Percentiles rank a stretch among this genome's conserved stretches.
Evolutionary conservation across 73 alveolate species (phyloP).

Genomic region (Paramecium tetraurelia): DNA sequence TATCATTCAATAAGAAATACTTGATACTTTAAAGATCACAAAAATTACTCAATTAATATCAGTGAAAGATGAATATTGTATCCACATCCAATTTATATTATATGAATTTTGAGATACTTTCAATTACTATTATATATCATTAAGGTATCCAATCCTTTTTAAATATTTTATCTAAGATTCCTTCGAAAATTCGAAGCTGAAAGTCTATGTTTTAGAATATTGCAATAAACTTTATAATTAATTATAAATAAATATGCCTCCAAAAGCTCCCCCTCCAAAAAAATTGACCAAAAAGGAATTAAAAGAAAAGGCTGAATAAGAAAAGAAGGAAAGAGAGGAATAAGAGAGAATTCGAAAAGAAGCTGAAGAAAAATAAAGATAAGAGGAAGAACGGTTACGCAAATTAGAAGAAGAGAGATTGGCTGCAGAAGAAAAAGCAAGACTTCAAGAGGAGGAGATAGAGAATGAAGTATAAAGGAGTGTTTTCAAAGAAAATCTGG

Average conservation of each 20-base stretch:
- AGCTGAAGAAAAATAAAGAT: constrained; percentile 64
- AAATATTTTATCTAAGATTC: no score
- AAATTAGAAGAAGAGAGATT: constrained; percentile 68
- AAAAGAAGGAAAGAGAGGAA: constrained; percentile 63
- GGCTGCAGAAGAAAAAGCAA: constrained; percentile 69
- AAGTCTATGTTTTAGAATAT: not conserved
- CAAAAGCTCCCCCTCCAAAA: constrained; percentile 34
- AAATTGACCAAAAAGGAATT: constrained; percentile 37
- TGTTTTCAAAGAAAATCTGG: constrained; percentile 58
- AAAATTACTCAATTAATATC: no score
- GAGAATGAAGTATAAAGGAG: constrained; percentile 42
- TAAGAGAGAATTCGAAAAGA: constrained; percentile 66
- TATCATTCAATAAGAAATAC: no score
- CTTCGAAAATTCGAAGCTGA: not conserved
- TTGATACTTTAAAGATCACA: not conserved
- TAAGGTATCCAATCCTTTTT: no score
- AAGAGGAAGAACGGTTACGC: constrained; percentile 69
- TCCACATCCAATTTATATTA: no score
- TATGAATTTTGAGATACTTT: no score
- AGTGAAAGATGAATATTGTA: no score
- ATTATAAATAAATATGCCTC: not conserved
- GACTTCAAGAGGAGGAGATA: constrained; percentile 65
- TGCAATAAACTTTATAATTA: not conserved
- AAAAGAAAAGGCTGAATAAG: constrained; percentile 2
- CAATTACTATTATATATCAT: not conserved